These are phyloP conservation scores for Cladorrhinum sp. DNA, from an alignment of 2,329 filamentous ascomycete genomes.

Conservation along the genomic window DNA sequence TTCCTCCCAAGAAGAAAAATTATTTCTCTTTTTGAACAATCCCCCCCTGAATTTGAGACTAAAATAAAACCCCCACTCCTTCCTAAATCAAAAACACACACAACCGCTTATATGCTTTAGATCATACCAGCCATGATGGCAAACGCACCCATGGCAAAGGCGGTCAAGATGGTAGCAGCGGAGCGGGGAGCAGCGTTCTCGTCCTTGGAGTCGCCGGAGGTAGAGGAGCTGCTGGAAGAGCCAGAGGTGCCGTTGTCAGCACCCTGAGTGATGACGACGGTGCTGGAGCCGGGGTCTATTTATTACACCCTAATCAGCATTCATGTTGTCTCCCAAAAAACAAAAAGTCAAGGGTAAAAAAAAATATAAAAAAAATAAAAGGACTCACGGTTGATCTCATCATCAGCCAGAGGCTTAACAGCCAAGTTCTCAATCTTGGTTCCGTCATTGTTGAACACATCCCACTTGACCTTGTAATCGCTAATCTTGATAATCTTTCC, in stretches of 20 bases:
- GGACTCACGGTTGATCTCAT: constrained; percentile 41
- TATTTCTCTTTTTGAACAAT: neutral
- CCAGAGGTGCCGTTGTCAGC: constrained; percentile 8
- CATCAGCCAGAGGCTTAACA: constrained; percentile 44
- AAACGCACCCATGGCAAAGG: constrained; percentile 23
- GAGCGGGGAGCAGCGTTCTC: constrained; percentile 21
- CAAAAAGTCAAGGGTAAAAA: neutral
- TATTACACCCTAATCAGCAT: neutral
- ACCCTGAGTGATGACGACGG: constrained; percentile 10
- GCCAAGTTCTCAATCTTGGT: constrained; percentile 52
- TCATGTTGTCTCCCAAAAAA: neutral
- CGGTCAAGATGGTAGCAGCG: constrained; percentile 15
- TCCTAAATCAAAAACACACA: too few species aligned
- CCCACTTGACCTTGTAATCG: constrained; percentile 52
- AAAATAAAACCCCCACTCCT: too few species aligned
- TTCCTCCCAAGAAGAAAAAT: too few species aligned
- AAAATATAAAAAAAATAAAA: neutral
- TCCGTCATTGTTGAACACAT: constrained; percentile 63
- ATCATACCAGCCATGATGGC: constrained; percentile 23
- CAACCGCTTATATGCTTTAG: too few species aligned
- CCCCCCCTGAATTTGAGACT: neutral
- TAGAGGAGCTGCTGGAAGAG: constrained; percentile 3
- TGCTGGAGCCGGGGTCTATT: constrained; percentile 26
- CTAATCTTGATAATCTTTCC: constrained; percentile 64
- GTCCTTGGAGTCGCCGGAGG: constrained; percentile 15